A percentile compares a stretch with the other conserved stretches of the same genome.
Evolutionary conservation across 176 grass and related monocot genomes (phyloP).

Genomic region (barley (Hordeum vulgare)): MorexV3_pseudomolecules_assembly NC_058522.1:436899573-436900072

Average conservation of each 20-base stretch:
- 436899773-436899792: background rate
- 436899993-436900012: background rate
- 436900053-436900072: constrained; percentile 14
- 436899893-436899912: background rate
- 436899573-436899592: no score
- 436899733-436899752: background rate
- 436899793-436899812: background rate
- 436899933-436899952: no score
- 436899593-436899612: no score
- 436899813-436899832: background rate
- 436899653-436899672: no score
- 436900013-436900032: background rate
- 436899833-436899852: background rate
- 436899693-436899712: background rate
- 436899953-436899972: background rate
- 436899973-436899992: background rate
- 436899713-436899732: background rate
- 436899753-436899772: background rate
- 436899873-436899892: background rate
- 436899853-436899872: background rate
- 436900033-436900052: background rate
- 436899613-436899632: no score
- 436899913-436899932: background rate
- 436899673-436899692: no score
- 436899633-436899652: no score